These are phyloP conservation scores for Suillus occidentalis DNA, from an alignment of 768 basidiomycete genomes.

Conservation along the genomic window DNA sequence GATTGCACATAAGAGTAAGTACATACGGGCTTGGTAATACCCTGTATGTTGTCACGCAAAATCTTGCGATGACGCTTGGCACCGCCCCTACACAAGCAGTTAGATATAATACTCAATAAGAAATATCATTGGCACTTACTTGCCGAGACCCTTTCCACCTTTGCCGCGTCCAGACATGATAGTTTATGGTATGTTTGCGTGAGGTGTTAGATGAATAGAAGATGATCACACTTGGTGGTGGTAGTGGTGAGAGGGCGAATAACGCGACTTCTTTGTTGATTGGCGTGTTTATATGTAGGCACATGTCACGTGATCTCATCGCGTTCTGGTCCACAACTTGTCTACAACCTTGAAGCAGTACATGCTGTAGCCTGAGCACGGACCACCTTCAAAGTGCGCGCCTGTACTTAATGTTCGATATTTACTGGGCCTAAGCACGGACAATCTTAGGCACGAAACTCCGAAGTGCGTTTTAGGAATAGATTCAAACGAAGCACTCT, in stretches of 20 bases:
- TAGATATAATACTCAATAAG: slow-evolving; percentile 3
- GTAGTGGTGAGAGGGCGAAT: slow-evolving; percentile 25
- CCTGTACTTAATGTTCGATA: neutral
- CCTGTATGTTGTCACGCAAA: slow-evolving; percentile 50
- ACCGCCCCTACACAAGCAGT: slow-evolving; percentile 34
- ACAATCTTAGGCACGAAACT: neutral
- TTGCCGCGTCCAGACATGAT: slow-evolving; percentile 51
- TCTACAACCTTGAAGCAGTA: too few relatives aligned
- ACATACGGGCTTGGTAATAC: slow-evolving; percentile 49
- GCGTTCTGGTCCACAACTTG: neutral
- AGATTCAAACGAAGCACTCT: neutral
- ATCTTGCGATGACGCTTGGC: slow-evolving; percentile 49
- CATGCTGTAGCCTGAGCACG: neutral
- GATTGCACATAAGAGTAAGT: slow-evolving; percentile 22
- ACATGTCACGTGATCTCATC: slow-evolving; percentile 23
- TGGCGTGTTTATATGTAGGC: slow-evolving; percentile 31
- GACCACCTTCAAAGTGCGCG: neutral
- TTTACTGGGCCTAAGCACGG: neutral
- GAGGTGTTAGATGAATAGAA: slow-evolving; percentile 9
- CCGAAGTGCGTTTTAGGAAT: too few relatives aligned
- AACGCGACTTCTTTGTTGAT: slow-evolving; percentile 31
- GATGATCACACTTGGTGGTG: slow-evolving; percentile 14
- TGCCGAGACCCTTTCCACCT: slow-evolving; percentile 51
- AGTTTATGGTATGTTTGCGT: slow-evolving; percentile 11
- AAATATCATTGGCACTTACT: slow-evolving; percentile 22